Base-by-base conservation (phyloP, 2,329 filamentous ascomycete species). In the Bipolaris gigantea region DNA sequence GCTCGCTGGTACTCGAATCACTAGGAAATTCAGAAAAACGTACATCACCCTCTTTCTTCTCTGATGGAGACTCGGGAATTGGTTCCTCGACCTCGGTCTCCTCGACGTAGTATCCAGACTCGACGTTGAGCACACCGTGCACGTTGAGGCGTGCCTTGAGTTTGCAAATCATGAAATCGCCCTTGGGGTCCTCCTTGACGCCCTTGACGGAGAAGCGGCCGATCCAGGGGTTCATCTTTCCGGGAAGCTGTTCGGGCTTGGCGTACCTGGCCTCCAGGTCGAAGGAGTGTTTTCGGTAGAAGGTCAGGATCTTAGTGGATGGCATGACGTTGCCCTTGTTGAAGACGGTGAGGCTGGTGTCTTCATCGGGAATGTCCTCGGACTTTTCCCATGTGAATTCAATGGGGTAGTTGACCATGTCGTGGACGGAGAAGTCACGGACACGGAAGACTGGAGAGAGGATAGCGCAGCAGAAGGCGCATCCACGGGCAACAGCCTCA, bases 101-200 rank as follows among this genome's bases (percentile, higher is more conserved):
- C 81, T 99, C 94, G 49, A 99, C 94, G 70, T 91, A 97, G 82
- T 99, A 99, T 57, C 92, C 94, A 60, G 87, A 92, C 81, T 99
- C 94, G 34, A 99, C 89, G 73, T 97, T 97, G 63, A 99, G 82
- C 55, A 99, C 85, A 76, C 94, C 94, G 80, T 97, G 92, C 61
- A 97, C 85, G 80, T 99, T 99, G 52, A 99, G 85, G 61, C 94
- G 88, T 43, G 94, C 93, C 85, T 97, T 97, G 59, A 99, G 87
- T 82, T 99, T 99, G 88, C 94, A 99, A 71, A 97, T 95, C 93
- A 99, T 97, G 77, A 97, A 99, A 75, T 97, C 94, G 56, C 95
- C 90, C 74, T 94, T 92, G 63, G 87, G 85, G 72, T 96, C 91
- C 36, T 91, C 89, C 84, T 97, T 92, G 72, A 99, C 93, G 41